phyloP scores from a whole-genome alignment of 768 basidiomycete genomes.

The Auricularia auricula-judae region DNA sequence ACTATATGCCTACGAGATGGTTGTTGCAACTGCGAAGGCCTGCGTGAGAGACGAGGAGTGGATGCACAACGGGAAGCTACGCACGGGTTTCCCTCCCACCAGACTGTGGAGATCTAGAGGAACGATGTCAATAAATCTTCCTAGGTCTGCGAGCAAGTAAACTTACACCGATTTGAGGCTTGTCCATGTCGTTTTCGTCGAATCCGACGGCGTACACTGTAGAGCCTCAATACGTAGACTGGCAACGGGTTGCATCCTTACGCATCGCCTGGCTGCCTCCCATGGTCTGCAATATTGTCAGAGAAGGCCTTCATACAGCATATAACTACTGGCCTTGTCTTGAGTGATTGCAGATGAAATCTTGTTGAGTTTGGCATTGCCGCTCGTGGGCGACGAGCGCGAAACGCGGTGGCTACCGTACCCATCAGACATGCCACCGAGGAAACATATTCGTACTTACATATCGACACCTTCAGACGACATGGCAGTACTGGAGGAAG shows the following conservation, averaged over 20 bases:
- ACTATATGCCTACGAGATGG: conserved; percentile 45
- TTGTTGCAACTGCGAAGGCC: conserved; percentile 68
- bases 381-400: conserved; percentile 18
- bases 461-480: conserved; percentile 46
- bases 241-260: conserved; percentile 22
- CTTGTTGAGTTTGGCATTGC: conserved; percentile 53
- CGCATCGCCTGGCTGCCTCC: conserved; percentile 84
- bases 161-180: conserved; percentile 51
- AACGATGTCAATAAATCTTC: conserved; percentile 6
- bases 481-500: conserved; percentile 24
- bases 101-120: conserved; percentile 66
- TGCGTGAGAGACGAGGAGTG: neutral
- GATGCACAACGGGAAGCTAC: conserved; percentile 3
- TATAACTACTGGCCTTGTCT: conserved; percentile 45
- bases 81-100: conserved; percentile 68
- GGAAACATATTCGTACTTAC: conserved; percentile 20
- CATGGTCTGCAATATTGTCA: conserved; percentile 28
- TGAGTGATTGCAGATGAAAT: conserved; percentile 66
- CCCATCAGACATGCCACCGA: conserved; percentile 2
- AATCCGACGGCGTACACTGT: conserved; percentile 67
- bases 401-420: conserved; percentile 30
- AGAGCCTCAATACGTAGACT: neutral
- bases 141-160: neutral
- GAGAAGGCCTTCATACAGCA: neutral
- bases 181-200: conserved; percentile 70